Conservation (phyloP, 805 yeast genomes). For the Hanseniaspora occidentalis region DNA sequence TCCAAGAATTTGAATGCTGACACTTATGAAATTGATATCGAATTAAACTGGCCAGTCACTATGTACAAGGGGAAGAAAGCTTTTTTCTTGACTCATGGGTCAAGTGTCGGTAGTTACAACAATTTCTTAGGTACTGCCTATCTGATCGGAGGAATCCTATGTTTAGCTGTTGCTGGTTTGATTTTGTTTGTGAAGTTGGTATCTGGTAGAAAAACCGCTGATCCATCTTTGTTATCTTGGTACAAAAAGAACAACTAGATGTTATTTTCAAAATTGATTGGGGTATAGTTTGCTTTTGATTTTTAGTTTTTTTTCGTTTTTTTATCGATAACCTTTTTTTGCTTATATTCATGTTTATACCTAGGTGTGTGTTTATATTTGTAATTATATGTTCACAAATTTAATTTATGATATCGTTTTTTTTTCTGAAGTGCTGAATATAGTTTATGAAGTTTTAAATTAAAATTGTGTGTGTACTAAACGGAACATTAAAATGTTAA, state of each 20-base stretch:
- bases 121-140: conserved; percentile 59
- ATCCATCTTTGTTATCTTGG: conserved; percentile 62
- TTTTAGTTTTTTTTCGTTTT: too few relatives aligned
- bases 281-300: too few relatives aligned
- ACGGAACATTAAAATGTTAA: too few relatives aligned
- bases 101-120: conserved; percentile 69
- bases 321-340: too few relatives aligned
- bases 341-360: background rate
- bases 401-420: too few relatives aligned
- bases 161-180: conserved; percentile 42
- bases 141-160: conserved; percentile 64
- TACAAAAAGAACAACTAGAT: conserved; percentile 29
- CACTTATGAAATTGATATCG: conserved; percentile 49
- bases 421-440: too few relatives aligned
- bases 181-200: conserved; percentile 44
- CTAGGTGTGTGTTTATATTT: background rate
- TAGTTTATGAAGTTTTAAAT: too few relatives aligned
- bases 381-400: too few relatives aligned
- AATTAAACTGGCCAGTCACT: conserved; percentile 68
- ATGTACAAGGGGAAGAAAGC: conserved; percentile 46
- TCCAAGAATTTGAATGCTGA: conserved; percentile 44
- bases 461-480: too few relatives aligned
- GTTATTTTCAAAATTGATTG: too few relatives aligned
- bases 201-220: conserved; percentile 62
- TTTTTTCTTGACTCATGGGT: conserved; percentile 54